phyloP scores from a whole-genome alignment of 441 rosid genomes.

The Gossypium lobatum region DNA sequence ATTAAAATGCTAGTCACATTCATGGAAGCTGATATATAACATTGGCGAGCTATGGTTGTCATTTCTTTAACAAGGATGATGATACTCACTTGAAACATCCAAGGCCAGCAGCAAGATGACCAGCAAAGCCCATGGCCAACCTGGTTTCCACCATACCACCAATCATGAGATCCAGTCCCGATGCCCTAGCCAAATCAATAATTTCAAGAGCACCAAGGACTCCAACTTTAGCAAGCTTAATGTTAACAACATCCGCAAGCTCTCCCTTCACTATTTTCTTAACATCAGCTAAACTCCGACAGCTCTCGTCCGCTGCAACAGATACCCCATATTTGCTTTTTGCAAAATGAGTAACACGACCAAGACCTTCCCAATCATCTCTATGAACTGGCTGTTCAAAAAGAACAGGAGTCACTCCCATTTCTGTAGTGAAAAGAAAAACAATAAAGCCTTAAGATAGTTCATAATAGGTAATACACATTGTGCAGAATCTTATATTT shows the following conservation, averaged over 20 bases:
- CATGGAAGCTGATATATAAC: not conserved
- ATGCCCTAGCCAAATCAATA: slow-evolving; percentile 49
- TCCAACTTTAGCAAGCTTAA: slow-evolving; percentile 86
- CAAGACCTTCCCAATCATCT: slow-evolving; percentile 94
- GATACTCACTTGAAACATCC: slow-evolving; percentile 73
- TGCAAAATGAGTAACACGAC: slow-evolving; percentile 55
- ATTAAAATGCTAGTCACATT: not conserved
- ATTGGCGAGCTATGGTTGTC: not conserved
- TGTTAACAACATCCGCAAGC: slow-evolving; percentile 68
- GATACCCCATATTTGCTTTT: slow-evolving; percentile 58
- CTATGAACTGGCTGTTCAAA: slow-evolving; percentile 87
- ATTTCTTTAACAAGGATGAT: slow-evolving; percentile 3
- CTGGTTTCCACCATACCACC: slow-evolving; percentile 96
- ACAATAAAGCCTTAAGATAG: not conserved
- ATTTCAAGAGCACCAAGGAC: slow-evolving; percentile 70
- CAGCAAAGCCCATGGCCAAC: slow-evolving; percentile 89
- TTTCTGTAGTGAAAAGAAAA: slow-evolving; percentile 38
- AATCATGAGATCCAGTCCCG: slow-evolving; percentile 71
- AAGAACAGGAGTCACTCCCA: slow-evolving; percentile 79
- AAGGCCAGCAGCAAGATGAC: slow-evolving; percentile 86
- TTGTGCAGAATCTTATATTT: not conserved
- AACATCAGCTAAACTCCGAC: slow-evolving; percentile 58
- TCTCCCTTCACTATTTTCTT: slow-evolving; percentile 53
- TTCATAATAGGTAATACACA: not conserved
- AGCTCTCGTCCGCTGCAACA: slow-evolving; percentile 95